Base-by-base conservation (phyloP, 2,329 filamentous ascomycete species). In the Aureobasidium pullulans region DNA sequence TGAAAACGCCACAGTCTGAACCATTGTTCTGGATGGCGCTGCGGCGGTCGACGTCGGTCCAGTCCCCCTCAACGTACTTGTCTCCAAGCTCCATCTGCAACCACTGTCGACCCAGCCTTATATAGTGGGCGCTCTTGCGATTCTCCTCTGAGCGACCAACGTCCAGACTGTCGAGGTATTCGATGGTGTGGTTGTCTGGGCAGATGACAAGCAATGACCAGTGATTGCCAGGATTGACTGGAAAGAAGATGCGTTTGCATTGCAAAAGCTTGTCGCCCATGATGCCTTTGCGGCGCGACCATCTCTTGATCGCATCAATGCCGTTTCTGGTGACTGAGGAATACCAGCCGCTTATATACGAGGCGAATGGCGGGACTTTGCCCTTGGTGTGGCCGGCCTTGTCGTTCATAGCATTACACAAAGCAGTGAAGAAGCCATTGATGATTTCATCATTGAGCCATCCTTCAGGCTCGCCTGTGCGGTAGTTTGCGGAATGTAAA, bases 401-500 rank as follows among this genome's bases (percentile, higher is more conserved):
- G 60, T 77, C 73, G 67, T 87, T 87, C 66, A 70, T 76, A 52
- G 74, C 75, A 57, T 79, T 62, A 28, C 85, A 83, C 13, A 90
- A 73, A 67, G 83, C 81, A 31, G 79, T 72, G 29, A 90, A 77
- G 49, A 83, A 82, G 13, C 82, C 82, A 65, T 90, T 89, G 65
- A 93, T 82, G 53, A 88, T 82, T 65, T 89, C 85, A 69, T 92
- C 89, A 63, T 92, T 91, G 6, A 93, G 79, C 88, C 88, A 93
- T 31, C 77, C 77, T 70, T 16, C 76, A 75, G 15, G 86, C 16
- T 54, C 58, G 16, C 53, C 76, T 7, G 64, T 63, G 43, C 70
- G 70, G 34, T 67, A 69, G 64, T 71, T 70, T 15, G 63, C 60
- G 3, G 39, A 39, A 4, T 72, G 70, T 4, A 77, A 61, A 4